Percentiles rank a stretch among this genome's conserved stretches.
These are phyloP conservation scores for Annulohypoxylon maeteangense DNA, from an alignment of 495 filamentous ascomycete genomes.

Conservation along the genomic window DNA sequence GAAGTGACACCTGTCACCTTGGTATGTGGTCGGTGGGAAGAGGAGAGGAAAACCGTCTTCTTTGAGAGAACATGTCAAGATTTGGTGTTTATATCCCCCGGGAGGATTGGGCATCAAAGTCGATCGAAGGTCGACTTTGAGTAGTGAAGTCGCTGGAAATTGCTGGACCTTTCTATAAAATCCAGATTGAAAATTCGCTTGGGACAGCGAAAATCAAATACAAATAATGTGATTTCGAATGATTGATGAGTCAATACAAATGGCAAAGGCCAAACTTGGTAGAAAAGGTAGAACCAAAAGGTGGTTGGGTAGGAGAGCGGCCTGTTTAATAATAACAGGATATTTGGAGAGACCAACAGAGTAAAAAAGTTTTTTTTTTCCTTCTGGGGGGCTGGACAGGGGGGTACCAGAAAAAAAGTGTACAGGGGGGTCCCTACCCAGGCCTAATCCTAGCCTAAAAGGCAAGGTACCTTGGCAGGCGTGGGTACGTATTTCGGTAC, in stretches of 20 bases:
- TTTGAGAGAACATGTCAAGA: constrained; percentile 63
- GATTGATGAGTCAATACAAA: constrained; percentile 45
- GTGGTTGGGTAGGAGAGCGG: constrained; percentile 47
- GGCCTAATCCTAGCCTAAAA: constrained; percentile 46
- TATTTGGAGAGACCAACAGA: constrained; percentile 40
- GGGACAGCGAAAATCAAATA: constrained; percentile 30
- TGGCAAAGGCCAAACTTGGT: constrained; percentile 49
- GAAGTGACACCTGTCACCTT: constrained; percentile 64
- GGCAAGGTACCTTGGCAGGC: constrained; percentile 37
- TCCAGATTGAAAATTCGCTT: constrained; percentile 43
- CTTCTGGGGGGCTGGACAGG: constrained; percentile 22
- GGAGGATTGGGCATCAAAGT: constrained; percentile 48
- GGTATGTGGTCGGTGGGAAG: constrained; percentile 66
- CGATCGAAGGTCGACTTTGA: constrained; percentile 44
- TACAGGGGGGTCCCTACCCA: constrained; percentile 27
- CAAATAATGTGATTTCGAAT: constrained; percentile 38
- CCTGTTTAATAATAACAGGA: constrained; percentile 45
- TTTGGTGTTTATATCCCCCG: constrained; percentile 52
- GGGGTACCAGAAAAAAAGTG: constrained; percentile 16
- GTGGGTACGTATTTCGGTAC: constrained; percentile 24
- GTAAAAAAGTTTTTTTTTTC: constrained; percentile 40
- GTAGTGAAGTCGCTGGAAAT: constrained; percentile 44
- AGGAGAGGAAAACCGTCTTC: constrained; percentile 60
- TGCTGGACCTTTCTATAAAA: constrained; percentile 41
- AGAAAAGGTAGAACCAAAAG: constrained; percentile 31